These are phyloP conservation scores for Ananas comosus DNA, from an alignment of 176 grass and related monocot species.

Conservation along the genomic window DNA sequence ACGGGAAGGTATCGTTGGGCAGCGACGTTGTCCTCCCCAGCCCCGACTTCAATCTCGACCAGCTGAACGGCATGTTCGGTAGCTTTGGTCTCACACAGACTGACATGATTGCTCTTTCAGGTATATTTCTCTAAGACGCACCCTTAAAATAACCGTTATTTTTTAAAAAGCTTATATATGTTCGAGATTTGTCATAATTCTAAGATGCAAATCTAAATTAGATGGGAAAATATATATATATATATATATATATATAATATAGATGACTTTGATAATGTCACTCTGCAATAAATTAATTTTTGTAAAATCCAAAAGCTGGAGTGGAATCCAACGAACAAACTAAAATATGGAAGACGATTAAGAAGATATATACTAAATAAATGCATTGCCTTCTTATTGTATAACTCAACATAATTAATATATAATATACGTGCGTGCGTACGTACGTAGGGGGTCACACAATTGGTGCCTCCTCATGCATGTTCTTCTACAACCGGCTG, in stretches of 20 bases:
- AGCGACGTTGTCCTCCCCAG: constrained; percentile 42
- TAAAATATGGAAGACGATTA: neutral
- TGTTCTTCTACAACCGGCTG: neutral
- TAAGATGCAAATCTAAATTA: no score
- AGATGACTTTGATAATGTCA: no score
- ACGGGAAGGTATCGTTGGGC: constrained; percentile 50
- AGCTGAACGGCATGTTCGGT: constrained; percentile 27
- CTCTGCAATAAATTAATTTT: no score
- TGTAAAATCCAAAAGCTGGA: no score
- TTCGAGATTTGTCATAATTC: neutral
- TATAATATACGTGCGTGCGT: neutral
- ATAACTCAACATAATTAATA: neutral
- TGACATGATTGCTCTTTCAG: constrained; percentile 69
- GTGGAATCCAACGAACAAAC: no score
- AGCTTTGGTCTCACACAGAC: constrained; percentile 37
- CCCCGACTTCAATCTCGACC: constrained; percentile 12
- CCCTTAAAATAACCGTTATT: neutral
- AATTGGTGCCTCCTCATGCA: neutral
- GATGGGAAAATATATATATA: no score
- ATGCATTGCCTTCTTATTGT: neutral
- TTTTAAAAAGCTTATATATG: neutral
- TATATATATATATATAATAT: no score
- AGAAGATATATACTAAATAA: neutral
- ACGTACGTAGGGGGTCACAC: neutral
- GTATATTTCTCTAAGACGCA: constrained; percentile 10